Conservation (phyloP, 306 rosid genomes). For the Lablab purpureus region DNA sequence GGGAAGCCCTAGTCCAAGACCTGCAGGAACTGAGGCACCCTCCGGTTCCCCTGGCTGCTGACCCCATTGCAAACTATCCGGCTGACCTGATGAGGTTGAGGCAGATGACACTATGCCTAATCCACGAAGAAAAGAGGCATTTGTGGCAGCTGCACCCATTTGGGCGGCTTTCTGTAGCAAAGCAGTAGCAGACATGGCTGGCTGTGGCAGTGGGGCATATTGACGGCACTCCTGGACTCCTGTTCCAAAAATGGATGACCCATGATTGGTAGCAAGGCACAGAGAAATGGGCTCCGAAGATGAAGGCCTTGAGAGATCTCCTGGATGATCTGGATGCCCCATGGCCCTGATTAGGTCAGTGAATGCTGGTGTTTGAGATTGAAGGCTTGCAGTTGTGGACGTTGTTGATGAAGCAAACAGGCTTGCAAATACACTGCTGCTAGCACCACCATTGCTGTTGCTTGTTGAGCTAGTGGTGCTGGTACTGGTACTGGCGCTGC, state of each 20-base stretch:
- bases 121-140: constrained; percentile 79
- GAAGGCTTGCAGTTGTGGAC: constrained; percentile 59
- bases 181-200: constrained; percentile 95
- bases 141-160: constrained; percentile 87
- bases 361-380: constrained; percentile 65
- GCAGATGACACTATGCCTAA: constrained; percentile 74
- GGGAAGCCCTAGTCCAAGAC: constrained; percentile 84
- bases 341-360: constrained; percentile 69
- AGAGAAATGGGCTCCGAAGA: constrained; percentile 77
- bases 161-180: constrained; percentile 96
- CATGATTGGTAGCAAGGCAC: constrained; percentile 75
- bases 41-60: constrained; percentile 65
- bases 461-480: constrained; percentile 53
- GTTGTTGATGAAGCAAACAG: constrained; percentile 80
- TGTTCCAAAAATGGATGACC: constrained; percentile 71
- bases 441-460: constrained; percentile 49
- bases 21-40: constrained; percentile 58
- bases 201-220: constrained; percentile 71
- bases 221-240: constrained; percentile 74
- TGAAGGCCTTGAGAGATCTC: constrained; percentile 63
- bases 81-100: constrained; percentile 58
- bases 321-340: constrained; percentile 58
- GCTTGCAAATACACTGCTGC: constrained; percentile 78
- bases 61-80: constrained; percentile 75
- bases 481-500: constrained; percentile 49